Evolutionary conservation across 805 yeast species (phyloP), one percentile per base, ranked within the genome.

Genomic region (Candida coleopterorum): DNA sequence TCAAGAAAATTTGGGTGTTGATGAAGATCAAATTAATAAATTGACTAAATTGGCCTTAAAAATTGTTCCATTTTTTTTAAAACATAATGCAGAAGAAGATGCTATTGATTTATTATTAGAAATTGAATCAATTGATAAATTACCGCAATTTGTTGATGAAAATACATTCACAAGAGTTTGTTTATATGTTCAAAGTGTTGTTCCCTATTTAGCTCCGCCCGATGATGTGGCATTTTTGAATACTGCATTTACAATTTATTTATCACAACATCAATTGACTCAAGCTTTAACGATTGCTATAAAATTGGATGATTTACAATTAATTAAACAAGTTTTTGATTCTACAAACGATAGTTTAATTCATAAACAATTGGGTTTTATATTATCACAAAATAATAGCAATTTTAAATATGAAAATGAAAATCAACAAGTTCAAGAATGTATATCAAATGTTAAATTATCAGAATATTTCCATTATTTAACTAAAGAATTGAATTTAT

Each of bases 71-170:
- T 84, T 80, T 52, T 90, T 93, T 65, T 72, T 93, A 47, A 79
- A 85, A 54, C 97, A 90, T 64, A 90, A 93, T 56, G 97, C 96
- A 28, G 98, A 93, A 62, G 96, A 96, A 15, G 99, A 93, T 56
- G 98, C 98, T 1, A 95, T 93, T 18, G 99, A 93, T 62, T 68
- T 93, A 47, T 71, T 93, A 45, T 70, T 88, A 41, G 98, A 93
- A 62, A 77, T 93, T 38, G 98, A 93, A 62, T 70, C 79, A 37
- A 83, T 93, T 47, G 95, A 85, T 50, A 77, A 80, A 54, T 69
- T 93, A 45, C 81, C 93, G 7, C 78, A 81, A 47, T 86, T 75
- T 56, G 94, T 89, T 36, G 97, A 93, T 57, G 81, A 79, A 40
- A 73, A 80, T 53, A 85, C 95, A 3, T 89, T 71, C 53, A 79